Base-by-base conservation (phyloP, 2,329 filamentous ascomycete species). In the Aspergillus neotritici region DNA sequence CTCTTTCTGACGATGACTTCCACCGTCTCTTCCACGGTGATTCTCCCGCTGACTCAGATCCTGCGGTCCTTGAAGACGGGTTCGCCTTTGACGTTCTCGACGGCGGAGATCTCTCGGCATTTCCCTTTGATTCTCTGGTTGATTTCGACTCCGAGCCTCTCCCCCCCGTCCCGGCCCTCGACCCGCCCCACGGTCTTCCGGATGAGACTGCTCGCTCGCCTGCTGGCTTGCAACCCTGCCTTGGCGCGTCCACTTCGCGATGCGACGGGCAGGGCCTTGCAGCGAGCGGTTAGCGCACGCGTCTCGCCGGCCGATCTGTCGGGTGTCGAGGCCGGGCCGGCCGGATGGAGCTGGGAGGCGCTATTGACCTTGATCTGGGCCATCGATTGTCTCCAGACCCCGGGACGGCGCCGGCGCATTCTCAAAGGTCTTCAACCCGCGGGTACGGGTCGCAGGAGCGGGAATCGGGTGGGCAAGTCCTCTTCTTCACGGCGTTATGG, bases 41-140 rank as follows among this genome's bases (percentile, higher is more conserved):
- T 72, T 75, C 77, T 62, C 76, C 84, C 69, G 69, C 64, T 87
- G 75, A 81, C 67, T 65, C 80, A 81, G 79, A 87, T 87, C 71
- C 78, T 81, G 79, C 79, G 76, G 72, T 86, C 82, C 70, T 83
- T 84, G 81, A 87, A 77, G 79, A 79, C 75, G 78, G 78, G 76
- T 76, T 87, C 79, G 75, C 82, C 78, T 75, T 84, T 87, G 78
- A 81, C 71, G 74, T 82, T 84, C 58, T 70, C 67, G 61, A 68
- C 63, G 63, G 63, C 61, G 66, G 67, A 72, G 67, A 69, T 69
- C 61, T 66, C 65, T 65, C 66, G 59, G 62, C 66, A 67, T 70
- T 73, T 71, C 59, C 69, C 65, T 72, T 72, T 73, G 71, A 73
- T 74, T 72, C 71, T 68, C 61, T 74, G 69, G 70, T 74, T 74